Evolutionary conservation across 352 stramenopile genomes (phyloP).

Genomic region (Pythium myriotylum): DNA sequence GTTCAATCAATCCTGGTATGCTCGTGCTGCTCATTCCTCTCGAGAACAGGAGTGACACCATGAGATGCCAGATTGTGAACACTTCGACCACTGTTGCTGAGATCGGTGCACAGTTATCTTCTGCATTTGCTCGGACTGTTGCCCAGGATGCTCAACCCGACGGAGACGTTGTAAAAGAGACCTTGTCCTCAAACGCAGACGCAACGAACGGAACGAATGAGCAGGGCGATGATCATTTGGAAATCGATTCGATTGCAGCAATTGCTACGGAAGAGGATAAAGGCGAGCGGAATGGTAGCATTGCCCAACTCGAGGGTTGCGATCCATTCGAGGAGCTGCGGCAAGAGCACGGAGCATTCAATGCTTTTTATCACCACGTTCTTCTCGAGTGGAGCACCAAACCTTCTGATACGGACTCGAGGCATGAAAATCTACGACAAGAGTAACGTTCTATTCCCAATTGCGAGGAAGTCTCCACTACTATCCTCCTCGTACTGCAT

Average conservation of each 20-base stretch:
- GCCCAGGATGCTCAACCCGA: background rate
- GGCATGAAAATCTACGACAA: background rate
- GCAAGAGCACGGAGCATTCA: constrained; percentile 51
- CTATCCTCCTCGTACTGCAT: constrained; percentile 51
- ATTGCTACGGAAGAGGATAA: too few species aligned
- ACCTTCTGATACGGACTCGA: constrained; percentile 21
- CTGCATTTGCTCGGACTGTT: constrained; percentile 6
- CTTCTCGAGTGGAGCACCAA: constrained; percentile 52
- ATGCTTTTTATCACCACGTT: constrained; percentile 44
- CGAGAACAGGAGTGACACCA: constrained; percentile 32
- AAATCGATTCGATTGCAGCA: too few species aligned
- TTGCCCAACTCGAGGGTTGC: background rate
- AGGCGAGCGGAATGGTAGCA: too few species aligned
- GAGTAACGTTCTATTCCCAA: background rate
- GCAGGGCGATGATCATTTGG: background rate
- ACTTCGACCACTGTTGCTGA: constrained; percentile 30
- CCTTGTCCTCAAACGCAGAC: too few species aligned
- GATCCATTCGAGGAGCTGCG: constrained; percentile 15
- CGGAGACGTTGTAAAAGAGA: too few species aligned
- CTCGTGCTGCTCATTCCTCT: constrained; percentile 64
- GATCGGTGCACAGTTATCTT: constrained; percentile 27
- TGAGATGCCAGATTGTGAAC: constrained; percentile 64
- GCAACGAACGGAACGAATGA: background rate
- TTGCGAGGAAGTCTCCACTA: constrained; percentile 6
- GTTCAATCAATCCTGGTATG: constrained; percentile 38